Evolutionary conservation across 2,329 filamentous ascomycete species (phyloP), one percentile per base, ranked within the genome.

Genomic region (Pezicula radicicola): DNA sequence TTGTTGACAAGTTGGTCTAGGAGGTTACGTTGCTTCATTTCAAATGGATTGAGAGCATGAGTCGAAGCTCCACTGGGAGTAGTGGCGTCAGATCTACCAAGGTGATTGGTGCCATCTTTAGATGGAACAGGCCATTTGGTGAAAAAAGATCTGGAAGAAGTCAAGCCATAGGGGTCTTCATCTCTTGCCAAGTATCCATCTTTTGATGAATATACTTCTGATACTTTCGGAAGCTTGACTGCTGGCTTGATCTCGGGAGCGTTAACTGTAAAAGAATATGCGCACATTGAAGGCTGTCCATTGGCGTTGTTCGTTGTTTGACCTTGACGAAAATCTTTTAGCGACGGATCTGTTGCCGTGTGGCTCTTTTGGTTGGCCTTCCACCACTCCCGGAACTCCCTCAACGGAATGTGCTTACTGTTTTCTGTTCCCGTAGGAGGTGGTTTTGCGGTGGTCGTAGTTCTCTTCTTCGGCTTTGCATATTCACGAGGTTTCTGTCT

Each of bases 21-120:
- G 18, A 54, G 37, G 16, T 33, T 46, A 30, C 50, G 48, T 28
- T 56, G 54, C 16, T 28, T 28, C 18, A 44, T 39, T 48, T 56
- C 54, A 47, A 56, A 56, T 21, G 54, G 39, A 49, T 56, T 56
- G 50, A 56, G 48, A 16, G 27, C 35, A 49, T 50, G 30, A 41
- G 28, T 25, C 50, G 58, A 36, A 52, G 50, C 54, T 61, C 63
- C 64, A 64, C 64, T 67, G 46, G 61, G 63, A 66, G 61, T 43
- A 52, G 49, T 57, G 7, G 30, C 47, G 48, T 40, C 48, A 49
- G 54, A 28, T 33, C 30, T 46, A 39, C 37, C 16, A 41, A 21
- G 21, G 33, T 35, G 46, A 33, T 33, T 6, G 9, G 9, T 47
- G 15, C 19, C 36, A 19, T 42, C 35, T 36, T 46, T 41, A 25